Base-by-base conservation (phyloP, 2,329 filamentous ascomycete genomes). In the Zarea fungicola region DNA sequence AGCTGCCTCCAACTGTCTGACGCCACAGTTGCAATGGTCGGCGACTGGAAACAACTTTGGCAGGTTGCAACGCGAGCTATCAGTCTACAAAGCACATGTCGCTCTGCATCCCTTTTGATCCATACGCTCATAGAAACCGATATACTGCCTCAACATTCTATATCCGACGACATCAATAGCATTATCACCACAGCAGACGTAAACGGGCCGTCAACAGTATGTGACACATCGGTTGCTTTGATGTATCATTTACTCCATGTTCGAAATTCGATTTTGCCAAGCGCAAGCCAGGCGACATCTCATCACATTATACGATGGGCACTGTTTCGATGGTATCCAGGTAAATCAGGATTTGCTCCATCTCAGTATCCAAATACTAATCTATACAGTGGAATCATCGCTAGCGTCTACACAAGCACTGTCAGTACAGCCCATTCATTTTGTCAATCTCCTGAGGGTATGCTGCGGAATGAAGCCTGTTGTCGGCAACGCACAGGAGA, bases 301-400 rank as follows among this genome's bases (percentile, higher is more conserved):
- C 85, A 82, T 54, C 81, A 87, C 58, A 77, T 93, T 29, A 79
- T 93, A 49, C 77, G 83, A 57, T 99, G 93, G 93, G 65, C 93
- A 1, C 83, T 90, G 57, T 78, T 83, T 28, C 84, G 79, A 58
- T 99, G 92, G 90, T 83, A 83, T 55, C 86, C 90, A 55, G 83
- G 88, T 92, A 72, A 63, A 78, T 65, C 16, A 6, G 18, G 43
- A 4, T 16, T 29, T 6, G 39, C 43, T 26, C 4, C 26, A 13
- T 10, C 4, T 31, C 14, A 13, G 6, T 5, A 11, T 14, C 2
- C 42, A 39, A 8, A 5, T 11, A 41, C 52, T 57, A 47, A 56
- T n/a, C 28, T 35, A 19, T 29, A 6, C 6, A 45, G 44, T 42
- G 42, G 32, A 45, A 39, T 52, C 41, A 51, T 50, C 50, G 52